Conservation (phyloP, 1,139 yeast genomes). For the Scheffersomyces illinoinensis region DNA sequence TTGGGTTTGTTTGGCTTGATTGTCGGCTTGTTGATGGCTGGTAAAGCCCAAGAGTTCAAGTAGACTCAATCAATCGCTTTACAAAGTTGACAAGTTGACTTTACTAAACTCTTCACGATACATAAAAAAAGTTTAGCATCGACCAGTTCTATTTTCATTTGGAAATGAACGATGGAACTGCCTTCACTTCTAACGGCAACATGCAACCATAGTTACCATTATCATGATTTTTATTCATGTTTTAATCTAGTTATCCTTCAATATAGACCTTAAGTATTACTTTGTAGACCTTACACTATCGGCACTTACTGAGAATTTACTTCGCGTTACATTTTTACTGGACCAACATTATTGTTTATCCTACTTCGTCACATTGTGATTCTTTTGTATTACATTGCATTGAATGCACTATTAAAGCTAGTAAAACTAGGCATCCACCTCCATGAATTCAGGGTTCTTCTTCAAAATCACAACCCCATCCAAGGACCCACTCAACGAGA, state of each 20-base stretch:
- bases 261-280: not conserved
- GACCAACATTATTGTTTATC: not conserved
- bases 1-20: conserved; percentile 92
- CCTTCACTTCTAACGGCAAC: not conserved
- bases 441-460: conserved; percentile 88
- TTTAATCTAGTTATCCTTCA: not conserved
- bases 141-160: not conserved
- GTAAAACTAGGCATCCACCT: conserved; percentile 46
- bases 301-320: too few species aligned
- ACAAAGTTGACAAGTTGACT: not conserved
- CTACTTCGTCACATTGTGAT: not conserved
- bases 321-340: too few species aligned
- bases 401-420: not conserved
- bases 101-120: not conserved
- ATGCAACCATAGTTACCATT: not conserved
- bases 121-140: not conserved
- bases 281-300: not conserved
- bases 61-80: conserved; percentile 9
- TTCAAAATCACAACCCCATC: conserved; percentile 93
- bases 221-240: not conserved
- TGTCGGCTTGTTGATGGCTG: conserved; percentile 96
- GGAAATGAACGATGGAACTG: not conserved
- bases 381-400: not conserved
- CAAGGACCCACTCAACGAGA: conserved; percentile 74
- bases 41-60: conserved; percentile 82